phyloP scores from a whole-genome alignment of 179 eudicot genomes.

The Silene vulgaris region DNA sequence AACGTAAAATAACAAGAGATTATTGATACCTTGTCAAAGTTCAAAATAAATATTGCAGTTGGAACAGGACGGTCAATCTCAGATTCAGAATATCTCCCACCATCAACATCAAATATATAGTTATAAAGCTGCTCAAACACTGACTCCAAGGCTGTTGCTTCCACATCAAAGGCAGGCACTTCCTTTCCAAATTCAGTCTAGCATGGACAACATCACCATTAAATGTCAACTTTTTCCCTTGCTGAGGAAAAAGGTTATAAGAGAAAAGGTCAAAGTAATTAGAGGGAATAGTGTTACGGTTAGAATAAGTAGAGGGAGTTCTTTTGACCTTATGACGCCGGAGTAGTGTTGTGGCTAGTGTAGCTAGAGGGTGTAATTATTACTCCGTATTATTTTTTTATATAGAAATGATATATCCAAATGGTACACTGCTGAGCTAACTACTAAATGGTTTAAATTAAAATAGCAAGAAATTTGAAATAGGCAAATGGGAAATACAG shows the following conservation, averaged over 20 bases:
- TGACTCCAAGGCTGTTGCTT: slow-evolving; percentile 81
- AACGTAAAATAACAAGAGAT: slow-evolving; percentile 5
- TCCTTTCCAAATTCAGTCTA: slow-evolving; percentile 92
- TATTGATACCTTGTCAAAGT: slow-evolving; percentile 78
- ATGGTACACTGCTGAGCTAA: not conserved
- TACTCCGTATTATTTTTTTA: too few relatives aligned
- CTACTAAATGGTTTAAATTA: not conserved
- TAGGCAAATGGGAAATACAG: not conserved
- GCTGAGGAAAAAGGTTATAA: too few relatives aligned
- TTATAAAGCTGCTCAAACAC: slow-evolving; percentile 77
- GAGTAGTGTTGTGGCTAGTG: too few relatives aligned
- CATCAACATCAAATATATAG: slow-evolving; percentile 69
- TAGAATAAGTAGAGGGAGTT: too few relatives aligned
- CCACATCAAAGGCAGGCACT: slow-evolving; percentile 90
- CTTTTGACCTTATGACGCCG: too few relatives aligned
- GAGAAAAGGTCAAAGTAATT: too few relatives aligned
- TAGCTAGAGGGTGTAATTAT: too few relatives aligned
- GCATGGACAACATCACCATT: slow-evolving; percentile 19
- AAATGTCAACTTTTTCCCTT: too few relatives aligned
- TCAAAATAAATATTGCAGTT: slow-evolving; percentile 75
- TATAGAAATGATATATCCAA: not conserved
- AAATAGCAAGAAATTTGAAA: slow-evolving; percentile 1
- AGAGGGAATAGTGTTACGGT: too few relatives aligned
- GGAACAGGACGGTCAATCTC: slow-evolving; percentile 76
- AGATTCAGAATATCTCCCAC: slow-evolving; percentile 39